Evolutionary conservation across 140 eudicot genomes (phyloP), one percentile per base, ranked within the genome.

Genomic region (Cichorium intybus): DNA sequence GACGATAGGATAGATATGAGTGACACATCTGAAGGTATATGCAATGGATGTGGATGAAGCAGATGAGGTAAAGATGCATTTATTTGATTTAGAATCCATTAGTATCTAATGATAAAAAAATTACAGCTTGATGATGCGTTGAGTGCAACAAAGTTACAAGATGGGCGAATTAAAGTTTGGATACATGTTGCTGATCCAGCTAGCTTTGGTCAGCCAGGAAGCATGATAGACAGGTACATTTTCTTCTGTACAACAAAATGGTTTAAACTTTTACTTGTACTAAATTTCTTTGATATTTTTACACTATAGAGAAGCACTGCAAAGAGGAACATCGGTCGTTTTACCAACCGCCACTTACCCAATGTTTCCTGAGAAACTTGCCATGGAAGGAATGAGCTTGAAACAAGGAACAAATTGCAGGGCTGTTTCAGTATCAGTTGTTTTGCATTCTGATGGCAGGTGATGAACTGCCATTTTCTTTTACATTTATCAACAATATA

Each of bases 21-120:
- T 93, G 69, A 93, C 95, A 37, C 85, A 84, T 82, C 69, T 93
- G 75, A 93, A 93, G 84, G 99, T 93, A 48, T 93, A 88, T 70
- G 99, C 99, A 62, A 89, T 93, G 80, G 99, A 93, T 61, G 99
- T 93, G 64, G 99, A 93, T 79, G 99, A 93, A 79, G 99, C 97
- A 56, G 99, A 93, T 72, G 99, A 93, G 95, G 99, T 85, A 72
- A 68, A 52, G 21, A 37, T 57, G 41, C 48, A 3, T 60, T 20
- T 34, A 33, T 21, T 57, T 51, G 47, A 66, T 29, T 16, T 6
- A 41, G 21, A 27, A 35, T 23, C 46, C 48, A 51, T 26, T 54
- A 62, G 28, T 61, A 68, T 77, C 20, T 58, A 58, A 56, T 77
- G 62, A 47, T 64, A 68, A 68, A 72, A 72, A 29, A 17, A 66